These are phyloP conservation scores for Nicotiana tabacum DNA, from an alignment of 257 asterid species.

Conservation along the genomic window DNA sequence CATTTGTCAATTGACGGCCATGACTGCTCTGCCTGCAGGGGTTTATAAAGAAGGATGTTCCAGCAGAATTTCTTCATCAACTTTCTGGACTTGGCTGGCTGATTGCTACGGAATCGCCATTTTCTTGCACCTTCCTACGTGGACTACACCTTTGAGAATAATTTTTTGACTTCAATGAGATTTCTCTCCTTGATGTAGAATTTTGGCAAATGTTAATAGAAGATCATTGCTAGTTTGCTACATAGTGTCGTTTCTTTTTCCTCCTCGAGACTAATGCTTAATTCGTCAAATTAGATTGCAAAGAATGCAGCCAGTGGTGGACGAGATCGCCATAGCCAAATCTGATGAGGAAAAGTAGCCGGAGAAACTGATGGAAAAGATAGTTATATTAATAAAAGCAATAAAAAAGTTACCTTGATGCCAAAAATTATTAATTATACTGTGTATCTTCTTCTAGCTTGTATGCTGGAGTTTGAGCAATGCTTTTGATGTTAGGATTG, in stretches of 20 bases:
- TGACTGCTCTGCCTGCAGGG: not conserved
- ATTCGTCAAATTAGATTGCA: not conserved
- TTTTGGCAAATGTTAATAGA: not conserved
- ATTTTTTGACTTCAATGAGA: not conserved
- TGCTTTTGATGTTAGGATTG: not conserved
- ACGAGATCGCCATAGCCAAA: not conserved
- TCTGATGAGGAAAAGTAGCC: not conserved
- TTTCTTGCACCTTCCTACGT: not conserved
- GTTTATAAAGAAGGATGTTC: not conserved
- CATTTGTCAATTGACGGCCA: not conserved
- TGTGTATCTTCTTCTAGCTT: not conserved
- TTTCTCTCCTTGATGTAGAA: not conserved
- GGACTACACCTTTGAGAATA: not conserved
- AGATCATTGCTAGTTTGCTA: not conserved
- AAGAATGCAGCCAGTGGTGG: not conserved
- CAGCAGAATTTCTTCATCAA: not conserved
- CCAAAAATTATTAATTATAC: not conserved
- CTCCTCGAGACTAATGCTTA: not conserved
- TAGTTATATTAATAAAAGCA: not conserved
- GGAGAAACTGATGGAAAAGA: not conserved
- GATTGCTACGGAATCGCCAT: not conserved
- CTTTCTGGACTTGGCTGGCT: not conserved
- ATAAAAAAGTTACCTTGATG: not conserved
- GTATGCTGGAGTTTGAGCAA: not conserved
- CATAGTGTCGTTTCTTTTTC: not conserved